These are phyloP conservation scores for Pachysolen tannophilus DNA, from an alignment of 805 yeast species.

Conservation along the genomic window DNA sequence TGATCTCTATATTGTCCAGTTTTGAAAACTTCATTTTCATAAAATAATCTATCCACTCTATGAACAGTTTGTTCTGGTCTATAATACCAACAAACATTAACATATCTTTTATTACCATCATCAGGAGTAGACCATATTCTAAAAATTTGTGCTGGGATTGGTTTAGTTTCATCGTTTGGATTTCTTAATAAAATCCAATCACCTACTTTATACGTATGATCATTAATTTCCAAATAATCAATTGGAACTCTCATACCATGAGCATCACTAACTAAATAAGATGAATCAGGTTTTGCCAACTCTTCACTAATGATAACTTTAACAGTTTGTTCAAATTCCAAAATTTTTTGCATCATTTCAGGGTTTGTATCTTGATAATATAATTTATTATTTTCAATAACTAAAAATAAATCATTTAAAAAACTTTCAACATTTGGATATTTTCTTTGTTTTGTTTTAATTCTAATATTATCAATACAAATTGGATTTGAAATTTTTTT, in stretches of 20 bases:
- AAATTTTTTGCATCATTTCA: slow-evolving; percentile 52
- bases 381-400: slow-evolving; percentile 67
- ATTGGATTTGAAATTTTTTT: slow-evolving; percentile 49
- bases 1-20: slow-evolving; percentile 97
- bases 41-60: slow-evolving; percentile 79
- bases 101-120: slow-evolving; percentile 75
- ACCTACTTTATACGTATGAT: slow-evolving; percentile 74
- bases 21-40: slow-evolving; percentile 91
- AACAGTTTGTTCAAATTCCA: slow-evolving; percentile 53
- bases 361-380: slow-evolving; percentile 50
- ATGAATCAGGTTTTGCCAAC: slow-evolving; percentile 74
- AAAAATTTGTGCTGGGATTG: slow-evolving; percentile 90
- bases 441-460: slow-evolving; percentile 78
- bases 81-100: slow-evolving; percentile 96
- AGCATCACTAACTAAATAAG: slow-evolving; percentile 49
- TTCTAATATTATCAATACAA: slow-evolving; percentile 64
- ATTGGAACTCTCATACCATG: slow-evolving; percentile 61
- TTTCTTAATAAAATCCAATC: slow-evolving; percentile 90
- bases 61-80: slow-evolving; percentile 98
- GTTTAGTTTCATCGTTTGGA: slow-evolving; percentile 81
- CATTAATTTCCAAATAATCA: slow-evolving; percentile 65
- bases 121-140: slow-evolving; percentile 77
- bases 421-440: slow-evolving; percentile 71
- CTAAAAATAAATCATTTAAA: slow-evolving; percentile 64
- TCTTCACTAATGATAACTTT: slow-evolving; percentile 55